phyloP scores from a whole-genome alignment of 2,329 filamentous ascomycete species.

The Clonostachys rhizophaga region DNA sequence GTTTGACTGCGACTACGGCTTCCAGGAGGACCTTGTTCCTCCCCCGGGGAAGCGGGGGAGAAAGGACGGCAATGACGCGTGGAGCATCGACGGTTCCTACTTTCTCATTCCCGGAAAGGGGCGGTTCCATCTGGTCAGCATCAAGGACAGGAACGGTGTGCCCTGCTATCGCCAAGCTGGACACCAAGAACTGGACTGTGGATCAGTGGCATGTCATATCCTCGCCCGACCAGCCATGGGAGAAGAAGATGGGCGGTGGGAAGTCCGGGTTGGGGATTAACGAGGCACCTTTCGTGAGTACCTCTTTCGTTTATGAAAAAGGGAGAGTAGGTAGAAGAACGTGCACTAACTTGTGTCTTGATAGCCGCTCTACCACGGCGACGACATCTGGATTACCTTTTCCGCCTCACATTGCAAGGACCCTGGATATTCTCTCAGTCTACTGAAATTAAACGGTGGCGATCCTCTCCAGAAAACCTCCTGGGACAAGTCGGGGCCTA shows the following conservation, averaged over 20 bases:
- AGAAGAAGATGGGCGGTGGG: too few relatives aligned
- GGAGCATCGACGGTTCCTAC: too few relatives aligned
- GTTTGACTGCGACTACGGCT: neutral
- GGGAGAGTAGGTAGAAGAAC: too few relatives aligned
- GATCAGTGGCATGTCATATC: too few relatives aligned
- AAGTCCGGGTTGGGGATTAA: neutral
- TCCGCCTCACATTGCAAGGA: constrained; percentile 54
- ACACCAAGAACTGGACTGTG: too few relatives aligned
- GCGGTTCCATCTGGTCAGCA: too few relatives aligned
- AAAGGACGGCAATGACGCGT: neutral
- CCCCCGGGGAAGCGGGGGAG: neutral
- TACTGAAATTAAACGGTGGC: constrained; percentile 47
- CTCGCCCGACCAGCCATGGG: too few relatives aligned
- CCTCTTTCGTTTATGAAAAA: too few relatives aligned
- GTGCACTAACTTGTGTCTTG: constrained; percentile 50
- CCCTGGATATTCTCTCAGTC: constrained; percentile 44
- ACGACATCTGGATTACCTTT: constrained; percentile 45
- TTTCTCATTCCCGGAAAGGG: neutral
- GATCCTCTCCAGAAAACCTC: constrained; percentile 35
- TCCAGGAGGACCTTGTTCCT: neutral
- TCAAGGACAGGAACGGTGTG: too few relatives aligned
- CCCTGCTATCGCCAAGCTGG: too few relatives aligned
- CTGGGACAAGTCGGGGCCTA: constrained; percentile 48
- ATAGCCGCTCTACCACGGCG: constrained; percentile 40
- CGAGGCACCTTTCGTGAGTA: neutral